A percentile compares a stretch with the other conserved stretches of the same genome.
Conservation (phyloP, 768 basidiomycete genomes). For the Favolaschia claudopus region DNA sequence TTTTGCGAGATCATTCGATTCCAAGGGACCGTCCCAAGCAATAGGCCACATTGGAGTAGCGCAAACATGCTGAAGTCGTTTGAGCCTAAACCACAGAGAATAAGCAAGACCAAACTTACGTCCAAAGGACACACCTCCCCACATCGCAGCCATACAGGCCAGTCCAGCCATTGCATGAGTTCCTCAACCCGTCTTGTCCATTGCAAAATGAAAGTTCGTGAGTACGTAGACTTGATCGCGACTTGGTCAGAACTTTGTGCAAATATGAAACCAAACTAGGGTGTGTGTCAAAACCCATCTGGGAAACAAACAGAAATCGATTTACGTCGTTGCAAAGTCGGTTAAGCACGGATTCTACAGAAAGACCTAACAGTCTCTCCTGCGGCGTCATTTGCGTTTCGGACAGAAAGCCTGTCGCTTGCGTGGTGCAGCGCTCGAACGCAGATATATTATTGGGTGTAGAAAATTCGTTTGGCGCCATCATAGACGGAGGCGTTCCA, state of each 20-base stretch:
- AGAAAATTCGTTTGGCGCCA: not conserved
- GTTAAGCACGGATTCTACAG: constrained; percentile 23
- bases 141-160: constrained; percentile 27
- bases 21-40: too few species aligned
- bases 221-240: not conserved
- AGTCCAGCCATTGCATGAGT: constrained; percentile 28
- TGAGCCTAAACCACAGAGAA: not conserved
- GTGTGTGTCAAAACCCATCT: not conserved
- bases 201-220: not conserved
- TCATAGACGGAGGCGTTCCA: not conserved
- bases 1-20: too few species aligned
- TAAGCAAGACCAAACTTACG: constrained; percentile 5
- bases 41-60: constrained; percentile 31
- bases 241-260: constrained; percentile 24
- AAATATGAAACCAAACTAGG: constrained; percentile 27
- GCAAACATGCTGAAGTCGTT: constrained; percentile 22
- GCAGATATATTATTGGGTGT: constrained; percentile 17
- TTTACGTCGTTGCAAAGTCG: constrained; percentile 28
- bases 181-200: constrained; percentile 17
- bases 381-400: constrained; percentile 22
- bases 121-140: constrained; percentile 26
- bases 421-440: constrained; percentile 24
- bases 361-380: constrained; percentile 18
- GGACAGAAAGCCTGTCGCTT: constrained; percentile 25
- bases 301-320: not conserved